These are phyloP conservation scores for Fusarium sp. DNA, from an alignment of 2,329 filamentous ascomycete species.

Conservation along the genomic window DNA sequence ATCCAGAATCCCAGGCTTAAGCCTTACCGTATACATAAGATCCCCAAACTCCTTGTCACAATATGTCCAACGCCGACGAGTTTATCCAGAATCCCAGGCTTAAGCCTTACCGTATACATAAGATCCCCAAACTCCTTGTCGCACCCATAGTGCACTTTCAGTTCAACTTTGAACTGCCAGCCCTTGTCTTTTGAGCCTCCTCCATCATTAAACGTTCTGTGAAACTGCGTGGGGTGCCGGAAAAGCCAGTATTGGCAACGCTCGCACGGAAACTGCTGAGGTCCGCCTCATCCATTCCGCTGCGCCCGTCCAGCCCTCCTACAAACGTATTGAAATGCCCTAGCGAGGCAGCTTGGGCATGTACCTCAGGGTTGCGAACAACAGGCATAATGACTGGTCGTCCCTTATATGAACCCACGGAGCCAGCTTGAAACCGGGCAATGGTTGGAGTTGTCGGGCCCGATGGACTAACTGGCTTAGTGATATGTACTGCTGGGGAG, in stretches of 20 bases:
- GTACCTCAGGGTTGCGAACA: slow-evolving; percentile 61
- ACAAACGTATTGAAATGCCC: slow-evolving; percentile 64
- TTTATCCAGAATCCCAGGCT: slow-evolving; percentile 40
- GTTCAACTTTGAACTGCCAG: slow-evolving; percentile 35
- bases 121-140: slow-evolving; percentile 43
- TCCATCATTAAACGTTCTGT: slow-evolving; percentile 63
- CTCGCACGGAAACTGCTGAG: slow-evolving; percentile 59
- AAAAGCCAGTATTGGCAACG: slow-evolving; percentile 55
- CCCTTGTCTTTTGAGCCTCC: slow-evolving; percentile 54
- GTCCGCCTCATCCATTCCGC: slow-evolving; percentile 60
- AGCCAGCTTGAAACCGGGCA: slow-evolving; percentile 54
- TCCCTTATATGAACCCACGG: slow-evolving; percentile 67
- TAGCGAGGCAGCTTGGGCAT: slow-evolving; percentile 61
- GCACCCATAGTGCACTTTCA: slow-evolving; percentile 26
- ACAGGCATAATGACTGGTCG: slow-evolving; percentile 65
- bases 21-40: slow-evolving; percentile 40
- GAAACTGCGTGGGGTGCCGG: slow-evolving; percentile 60
- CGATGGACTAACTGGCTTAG: slow-evolving; percentile 45
- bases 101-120: slow-evolving; percentile 40
- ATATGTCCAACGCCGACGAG: slow-evolving; percentile 48
- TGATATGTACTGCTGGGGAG: slow-evolving; percentile 59
- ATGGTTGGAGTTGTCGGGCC: slow-evolving; percentile 50
- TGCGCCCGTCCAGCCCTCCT: slow-evolving; percentile 64
- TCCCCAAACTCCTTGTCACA: slow-evolving; percentile 40
- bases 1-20: slow-evolving; percentile 40